phyloP scores from a whole-genome alignment of 495 filamentous ascomycete species.

The Durotheca rogersii region DNA sequence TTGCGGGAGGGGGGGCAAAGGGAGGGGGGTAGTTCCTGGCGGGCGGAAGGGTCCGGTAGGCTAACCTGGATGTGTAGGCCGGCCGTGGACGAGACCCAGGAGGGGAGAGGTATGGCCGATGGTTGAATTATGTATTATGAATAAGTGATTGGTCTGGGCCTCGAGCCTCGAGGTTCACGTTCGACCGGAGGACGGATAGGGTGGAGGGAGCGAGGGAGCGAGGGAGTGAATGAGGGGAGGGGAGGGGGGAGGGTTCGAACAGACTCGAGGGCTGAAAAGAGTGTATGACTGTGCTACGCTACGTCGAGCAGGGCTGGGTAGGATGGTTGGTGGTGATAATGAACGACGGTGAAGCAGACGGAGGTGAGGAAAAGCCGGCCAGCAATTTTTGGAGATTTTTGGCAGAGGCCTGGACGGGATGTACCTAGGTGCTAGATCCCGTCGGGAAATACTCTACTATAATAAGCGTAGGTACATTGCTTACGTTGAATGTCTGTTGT shows the following conservation, averaged over 20 bases:
- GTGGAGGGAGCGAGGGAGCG: too few relatives aligned
- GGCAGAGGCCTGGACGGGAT: conserved; percentile 6
- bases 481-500: too few relatives aligned
- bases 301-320: too few relatives aligned
- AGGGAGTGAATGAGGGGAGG: too few relatives aligned
- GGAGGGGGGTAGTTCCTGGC: conserved; percentile 24
- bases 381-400: conserved; percentile 2
- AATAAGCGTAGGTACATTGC: too few relatives aligned
- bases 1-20: conserved; percentile 41
- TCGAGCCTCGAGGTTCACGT: background rate
- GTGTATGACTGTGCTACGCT: background rate
- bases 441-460: too few relatives aligned
- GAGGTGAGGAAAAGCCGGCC: conserved; percentile 10
- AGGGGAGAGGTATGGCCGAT: too few relatives aligned
- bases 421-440: background rate
- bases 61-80: conserved; percentile 5
- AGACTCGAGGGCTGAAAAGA: background rate
- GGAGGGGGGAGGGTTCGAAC: too few relatives aligned
- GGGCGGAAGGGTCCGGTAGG: conserved; percentile 15
- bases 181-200: too few relatives aligned
- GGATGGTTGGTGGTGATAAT: conserved; percentile 17
- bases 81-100: background rate
- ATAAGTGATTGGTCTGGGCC: conserved; percentile 8
- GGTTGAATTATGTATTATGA: conserved; percentile 23
- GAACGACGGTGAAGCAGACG: conserved; percentile 21